Conservation (phyloP, 1,284 basidiomycete species). For the Rhodotorula sp. region DNA sequence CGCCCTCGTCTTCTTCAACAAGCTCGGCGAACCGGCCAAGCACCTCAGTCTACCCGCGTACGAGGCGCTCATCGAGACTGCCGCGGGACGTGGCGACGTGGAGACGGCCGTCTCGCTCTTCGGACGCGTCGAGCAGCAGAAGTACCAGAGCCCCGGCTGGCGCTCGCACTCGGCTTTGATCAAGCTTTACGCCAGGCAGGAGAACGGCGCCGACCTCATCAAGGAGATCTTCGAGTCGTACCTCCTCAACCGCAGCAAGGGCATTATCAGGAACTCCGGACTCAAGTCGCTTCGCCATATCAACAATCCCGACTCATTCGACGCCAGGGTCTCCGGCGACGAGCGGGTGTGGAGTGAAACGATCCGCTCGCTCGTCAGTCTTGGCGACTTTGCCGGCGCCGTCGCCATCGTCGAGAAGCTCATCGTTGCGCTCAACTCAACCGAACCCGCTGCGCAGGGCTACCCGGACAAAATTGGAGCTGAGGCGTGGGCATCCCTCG, state of each 20-base stretch:
- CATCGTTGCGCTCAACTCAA: conserved; percentile 56
- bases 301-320: conserved; percentile 20
- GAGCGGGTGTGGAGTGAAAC: conserved; percentile 66
- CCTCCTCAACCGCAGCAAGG: conserved; percentile 50
- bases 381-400: conserved; percentile 63
- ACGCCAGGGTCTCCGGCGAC: conserved; percentile 17
- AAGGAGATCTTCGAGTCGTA: conserved; percentile 68
- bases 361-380: conserved; percentile 70
- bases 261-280: not conserved
- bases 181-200: conserved; percentile 57
- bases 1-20: conserved; percentile 69
- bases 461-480: conserved; percentile 61
- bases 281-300: not conserved
- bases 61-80: conserved; percentile 62
- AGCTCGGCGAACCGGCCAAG: conserved; percentile 45
- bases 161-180: conserved; percentile 63
- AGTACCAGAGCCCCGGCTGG: conserved; percentile 52
- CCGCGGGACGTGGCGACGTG: conserved; percentile 60
- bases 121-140: conserved; percentile 60
- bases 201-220: conserved; percentile 60
- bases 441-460: conserved; percentile 47
- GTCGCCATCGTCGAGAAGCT: conserved; percentile 70
- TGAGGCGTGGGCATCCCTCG: conserved; percentile 58
- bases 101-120: conserved; percentile 68
- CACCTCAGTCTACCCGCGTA: conserved; percentile 45